Evolutionary conservation across 345 rosid species (phyloP).

Genomic region (Lumnitzera littorea): DNA sequence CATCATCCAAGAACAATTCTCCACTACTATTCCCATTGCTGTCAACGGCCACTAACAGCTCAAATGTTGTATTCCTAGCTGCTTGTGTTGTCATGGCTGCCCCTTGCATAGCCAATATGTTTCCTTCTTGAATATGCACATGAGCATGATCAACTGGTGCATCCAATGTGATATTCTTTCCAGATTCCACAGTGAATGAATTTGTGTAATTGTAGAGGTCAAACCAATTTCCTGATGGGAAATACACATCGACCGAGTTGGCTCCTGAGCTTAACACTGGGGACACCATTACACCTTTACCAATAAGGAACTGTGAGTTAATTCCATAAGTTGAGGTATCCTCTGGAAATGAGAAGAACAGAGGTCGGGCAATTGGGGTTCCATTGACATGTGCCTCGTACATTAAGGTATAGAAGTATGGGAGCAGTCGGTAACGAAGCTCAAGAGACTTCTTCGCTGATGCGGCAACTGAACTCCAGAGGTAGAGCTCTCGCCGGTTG

Average conservation of each 20-base stretch:
- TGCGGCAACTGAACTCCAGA: conserved; percentile 69
- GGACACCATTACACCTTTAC: conserved; percentile 53
- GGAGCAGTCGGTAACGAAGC: conserved; percentile 59
- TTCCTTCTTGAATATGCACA: conserved; percentile 57
- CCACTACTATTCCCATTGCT: conserved; percentile 32
- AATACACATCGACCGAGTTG: conserved; percentile 40
- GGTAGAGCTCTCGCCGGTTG: conserved; percentile 58
- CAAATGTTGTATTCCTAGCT: conserved; percentile 43
- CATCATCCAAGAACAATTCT: conserved; percentile 55
- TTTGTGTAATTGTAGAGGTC: conserved; percentile 53
- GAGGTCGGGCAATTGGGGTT: conserved; percentile 63
- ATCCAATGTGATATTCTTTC: conserved; percentile 30
- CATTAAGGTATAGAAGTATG: conserved; percentile 66
- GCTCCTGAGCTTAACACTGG: conserved; percentile 38
- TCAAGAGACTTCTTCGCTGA: conserved; percentile 61
- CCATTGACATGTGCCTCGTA: conserved; percentile 50
- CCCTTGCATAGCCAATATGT: conserved; percentile 62
- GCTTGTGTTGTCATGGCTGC: conserved; percentile 52
- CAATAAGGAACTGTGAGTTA: conserved; percentile 45
- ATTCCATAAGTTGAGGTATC: conserved; percentile 47
- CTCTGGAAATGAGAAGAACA: conserved; percentile 62
- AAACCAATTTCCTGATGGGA: conserved; percentile 70
- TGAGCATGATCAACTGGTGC: conserved; percentile 52
- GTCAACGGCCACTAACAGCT: conserved; percentile 44
- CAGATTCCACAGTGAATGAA: conserved; percentile 22